phyloP scores from a whole-genome alignment of 768 basidiomycete species.

The Mycena rebaudengoi region DNA sequence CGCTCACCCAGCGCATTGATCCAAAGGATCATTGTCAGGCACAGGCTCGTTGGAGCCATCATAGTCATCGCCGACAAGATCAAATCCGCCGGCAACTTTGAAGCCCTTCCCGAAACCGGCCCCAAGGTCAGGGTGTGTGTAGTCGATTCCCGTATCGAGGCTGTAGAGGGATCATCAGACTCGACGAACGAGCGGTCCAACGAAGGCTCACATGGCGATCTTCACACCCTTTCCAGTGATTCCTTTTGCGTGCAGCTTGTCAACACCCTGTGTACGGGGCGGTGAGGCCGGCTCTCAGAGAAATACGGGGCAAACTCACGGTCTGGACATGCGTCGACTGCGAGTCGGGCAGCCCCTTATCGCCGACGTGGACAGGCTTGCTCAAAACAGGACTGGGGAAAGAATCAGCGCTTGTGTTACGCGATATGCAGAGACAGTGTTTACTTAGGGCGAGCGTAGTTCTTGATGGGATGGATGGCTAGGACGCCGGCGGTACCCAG shows the following conservation, averaged over 20 bases:
- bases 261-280: conserved; percentile 60
- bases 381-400: conserved; percentile 47
- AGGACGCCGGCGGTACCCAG: conserved; percentile 59
- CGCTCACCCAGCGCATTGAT: conserved; percentile 53
- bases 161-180: conserved; percentile 2
- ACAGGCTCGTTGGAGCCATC: conserved; percentile 58
- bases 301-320: conserved; percentile 41
- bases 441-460: conserved; percentile 53
- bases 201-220: conserved; percentile 63
- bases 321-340: conserved; percentile 64
- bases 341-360: conserved; percentile 53
- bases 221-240: conserved; percentile 71
- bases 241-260: conserved; percentile 69
- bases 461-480: conserved; percentile 62
- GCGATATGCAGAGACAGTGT: too few relatives aligned
- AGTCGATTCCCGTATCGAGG: conserved; percentile 53
- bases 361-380: conserved; percentile 48
- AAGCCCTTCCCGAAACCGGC: conserved; percentile 63
- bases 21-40: conserved; percentile 61
- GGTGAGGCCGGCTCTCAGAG: neutral
- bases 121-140: conserved; percentile 63
- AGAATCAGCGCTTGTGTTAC: too few relatives aligned
- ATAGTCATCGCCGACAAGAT: conserved; percentile 67
- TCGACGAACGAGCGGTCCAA: conserved; percentile 23
- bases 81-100: conserved; percentile 60